A percentile compares a stretch with the other conserved stretches of the same genome.
phyloP scores from a whole-genome alignment of 805 yeast species.

The Ogataea trehalophila region DNA sequence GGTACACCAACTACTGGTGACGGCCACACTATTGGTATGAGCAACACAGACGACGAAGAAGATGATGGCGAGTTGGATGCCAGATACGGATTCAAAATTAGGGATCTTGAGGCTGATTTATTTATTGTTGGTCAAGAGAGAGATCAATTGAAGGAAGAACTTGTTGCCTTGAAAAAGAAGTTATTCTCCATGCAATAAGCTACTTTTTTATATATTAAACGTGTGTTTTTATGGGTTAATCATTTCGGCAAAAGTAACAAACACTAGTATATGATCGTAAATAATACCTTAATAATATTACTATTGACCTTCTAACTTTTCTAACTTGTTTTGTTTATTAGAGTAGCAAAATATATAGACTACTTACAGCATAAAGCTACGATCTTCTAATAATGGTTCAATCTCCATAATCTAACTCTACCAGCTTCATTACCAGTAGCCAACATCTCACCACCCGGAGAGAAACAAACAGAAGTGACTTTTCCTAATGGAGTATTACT shows the following conservation, averaged over 20 bases:
- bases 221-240: too few relatives aligned
- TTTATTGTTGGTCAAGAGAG: conserved; percentile 79
- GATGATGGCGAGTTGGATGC: conserved; percentile 35
- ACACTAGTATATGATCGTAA: too few relatives aligned
- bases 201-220: too few relatives aligned
- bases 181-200: conserved; percentile 27
- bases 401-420: conserved; percentile 79
- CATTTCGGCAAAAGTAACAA: too few relatives aligned
- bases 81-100: conserved; percentile 69
- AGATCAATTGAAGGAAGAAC: conserved; percentile 66
- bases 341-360: too few relatives aligned
- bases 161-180: conserved; percentile 54
- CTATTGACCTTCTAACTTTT: too few relatives aligned
- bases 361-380: background rate
- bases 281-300: too few relatives aligned
- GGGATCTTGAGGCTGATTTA: conserved; percentile 81
- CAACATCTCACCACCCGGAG: conserved; percentile 76
- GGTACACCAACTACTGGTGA: background rate
- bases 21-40: background rate
- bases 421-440: conserved; percentile 92
- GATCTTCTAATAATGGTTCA: conserved; percentile 64
- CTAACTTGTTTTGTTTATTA: too few relatives aligned
- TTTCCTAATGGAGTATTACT: conserved; percentile 95
- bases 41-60: conserved; percentile 9
- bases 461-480: conserved; percentile 75